Percentiles rank a stretch among this genome's conserved stretches.
Evolutionary conservation across 495 filamentous ascomycete species (phyloP).

Genomic region (Neohortaea acidophila): DNA sequence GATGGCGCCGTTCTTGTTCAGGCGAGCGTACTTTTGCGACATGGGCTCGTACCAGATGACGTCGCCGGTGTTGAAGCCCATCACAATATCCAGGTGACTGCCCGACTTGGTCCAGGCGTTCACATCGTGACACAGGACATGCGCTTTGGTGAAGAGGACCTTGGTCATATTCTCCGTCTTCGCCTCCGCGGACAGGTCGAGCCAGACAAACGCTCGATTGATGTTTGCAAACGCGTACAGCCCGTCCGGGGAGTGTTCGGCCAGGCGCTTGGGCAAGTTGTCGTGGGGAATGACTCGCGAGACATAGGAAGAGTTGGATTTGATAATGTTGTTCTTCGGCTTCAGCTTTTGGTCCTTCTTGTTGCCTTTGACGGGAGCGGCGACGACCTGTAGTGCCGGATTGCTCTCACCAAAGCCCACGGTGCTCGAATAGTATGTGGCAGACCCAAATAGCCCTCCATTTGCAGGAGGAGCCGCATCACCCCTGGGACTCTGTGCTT

Average conservation of each 20-base stretch:
- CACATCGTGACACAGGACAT: conserved; percentile 88
- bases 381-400: conserved; percentile 39
- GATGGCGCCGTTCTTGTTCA: conserved; percentile 94
- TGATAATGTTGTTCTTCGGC: conserved; percentile 92
- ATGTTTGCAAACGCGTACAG: conserved; percentile 87
- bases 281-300: conserved; percentile 91
- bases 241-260: conserved; percentile 63
- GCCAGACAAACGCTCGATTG: conserved; percentile 81
- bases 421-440: conserved; percentile 22
- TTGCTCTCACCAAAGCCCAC: conserved; percentile 85
- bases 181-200: conserved; percentile 46
- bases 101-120: conserved; percentile 66
- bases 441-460: conserved; percentile 19
- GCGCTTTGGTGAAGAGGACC: conserved; percentile 88
- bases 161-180: conserved; percentile 84
- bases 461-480: conserved; percentile 22
- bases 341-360: conserved; percentile 66
- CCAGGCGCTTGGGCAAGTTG: conserved; percentile 54
- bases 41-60: conserved; percentile 99
- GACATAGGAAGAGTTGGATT: conserved; percentile 95
- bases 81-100: conserved; percentile 73
- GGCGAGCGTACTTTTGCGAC: conserved; percentile 82
- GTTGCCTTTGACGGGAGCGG: conserved; percentile 28
- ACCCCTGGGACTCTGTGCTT: conserved; percentile 22
- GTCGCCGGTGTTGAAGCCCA: conserved; percentile 91